Evolutionary conservation across 1,139 yeast species (phyloP).

Genomic region (Lodderomyces parapsilosis): DNA sequence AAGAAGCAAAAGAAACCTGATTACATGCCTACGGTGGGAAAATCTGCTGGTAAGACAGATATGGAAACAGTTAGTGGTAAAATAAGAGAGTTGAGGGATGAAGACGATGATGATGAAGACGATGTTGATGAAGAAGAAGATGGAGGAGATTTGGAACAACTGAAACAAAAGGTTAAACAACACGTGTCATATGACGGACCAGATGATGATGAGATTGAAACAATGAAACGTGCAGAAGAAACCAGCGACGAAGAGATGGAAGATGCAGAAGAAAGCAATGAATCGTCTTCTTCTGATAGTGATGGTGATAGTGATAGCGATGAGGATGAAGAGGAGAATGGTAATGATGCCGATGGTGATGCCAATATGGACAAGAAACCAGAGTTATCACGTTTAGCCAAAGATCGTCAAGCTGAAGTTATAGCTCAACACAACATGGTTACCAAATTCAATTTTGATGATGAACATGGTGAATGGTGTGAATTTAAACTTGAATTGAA

Average conservation of each 20-base stretch:
- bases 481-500: slow-evolving; percentile 81
- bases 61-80: slow-evolving; percentile 32
- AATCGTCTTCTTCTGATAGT: slow-evolving; percentile 21
- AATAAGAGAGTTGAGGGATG: slow-evolving; percentile 45
- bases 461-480: slow-evolving; percentile 87
- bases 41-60: slow-evolving; percentile 64
- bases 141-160: slow-evolving; percentile 66
- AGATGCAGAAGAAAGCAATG: slow-evolving; percentile 39
- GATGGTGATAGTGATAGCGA: slow-evolving; percentile 23
- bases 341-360: slow-evolving; percentile 23
- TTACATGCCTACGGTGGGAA: slow-evolving; percentile 64
- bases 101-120: slow-evolving; percentile 59
- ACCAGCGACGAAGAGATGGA: slow-evolving; percentile 62
- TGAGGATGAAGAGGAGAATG: too few relatives aligned
- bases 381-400: slow-evolving; percentile 57
- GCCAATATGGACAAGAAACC: slow-evolving; percentile 19
- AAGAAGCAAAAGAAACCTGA: slow-evolving; percentile 71
- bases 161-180: slow-evolving; percentile 60
- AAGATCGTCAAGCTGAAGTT: slow-evolving; percentile 83
- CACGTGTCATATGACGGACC: slow-evolving; percentile 93
- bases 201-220: slow-evolving; percentile 88
- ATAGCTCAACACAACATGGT: slow-evolving; percentile 70
- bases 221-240: slow-evolving; percentile 79
- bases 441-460: slow-evolving; percentile 86
- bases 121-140: slow-evolving; percentile 25